Percentiles rank a stretch among this genome's conserved stretches.
These are phyloP conservation scores for Fraxinus anomala DNA, from an alignment of 257 asterid species.

Conservation along the genomic window DNA sequence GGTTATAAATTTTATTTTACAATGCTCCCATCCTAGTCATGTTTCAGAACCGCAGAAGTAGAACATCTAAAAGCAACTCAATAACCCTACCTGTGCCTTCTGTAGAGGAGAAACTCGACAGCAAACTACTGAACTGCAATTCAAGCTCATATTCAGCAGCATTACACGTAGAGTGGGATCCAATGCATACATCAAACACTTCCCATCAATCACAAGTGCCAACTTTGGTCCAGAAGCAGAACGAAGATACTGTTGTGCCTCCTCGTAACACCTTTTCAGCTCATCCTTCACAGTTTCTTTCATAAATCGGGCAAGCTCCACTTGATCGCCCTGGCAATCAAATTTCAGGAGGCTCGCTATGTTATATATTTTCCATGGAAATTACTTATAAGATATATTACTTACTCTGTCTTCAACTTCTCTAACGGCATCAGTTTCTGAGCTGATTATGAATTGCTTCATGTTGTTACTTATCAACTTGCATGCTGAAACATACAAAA, in stretches of 20 bases:
- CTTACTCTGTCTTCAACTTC: slow-evolving; percentile 90
- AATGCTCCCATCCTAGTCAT: neutral
- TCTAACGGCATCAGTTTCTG: slow-evolving; percentile 93
- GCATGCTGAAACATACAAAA: slow-evolving; percentile 69
- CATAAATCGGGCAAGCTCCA: slow-evolving; percentile 93
- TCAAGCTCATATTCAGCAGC: slow-evolving; percentile 92
- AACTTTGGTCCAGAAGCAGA: slow-evolving; percentile 67
- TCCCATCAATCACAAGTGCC: slow-evolving; percentile 95
- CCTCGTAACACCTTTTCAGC: slow-evolving; percentile 69
- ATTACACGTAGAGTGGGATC: slow-evolving; percentile 90
- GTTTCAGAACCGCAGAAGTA: neutral
- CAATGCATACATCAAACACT: slow-evolving; percentile 98
- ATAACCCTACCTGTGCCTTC: slow-evolving; percentile 85
- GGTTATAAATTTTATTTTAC: neutral
- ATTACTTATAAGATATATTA: slow-evolving; percentile 25
- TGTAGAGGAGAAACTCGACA: slow-evolving; percentile 99
- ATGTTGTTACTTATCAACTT: slow-evolving; percentile 83
- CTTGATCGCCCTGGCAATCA: slow-evolving; percentile 80
- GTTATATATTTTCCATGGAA: slow-evolving; percentile 20
- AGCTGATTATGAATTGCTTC: slow-evolving; percentile 93
- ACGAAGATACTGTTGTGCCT: slow-evolving; percentile 66
- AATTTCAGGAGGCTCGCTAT: slow-evolving; percentile 22
- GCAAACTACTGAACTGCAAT: slow-evolving; percentile 98
- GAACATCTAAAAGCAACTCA: slow-evolving; percentile 18
- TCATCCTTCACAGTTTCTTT: slow-evolving; percentile 78